Conservation (phyloP, 352 stramenopile species). For the Elongisporangium prolatum region DNA sequence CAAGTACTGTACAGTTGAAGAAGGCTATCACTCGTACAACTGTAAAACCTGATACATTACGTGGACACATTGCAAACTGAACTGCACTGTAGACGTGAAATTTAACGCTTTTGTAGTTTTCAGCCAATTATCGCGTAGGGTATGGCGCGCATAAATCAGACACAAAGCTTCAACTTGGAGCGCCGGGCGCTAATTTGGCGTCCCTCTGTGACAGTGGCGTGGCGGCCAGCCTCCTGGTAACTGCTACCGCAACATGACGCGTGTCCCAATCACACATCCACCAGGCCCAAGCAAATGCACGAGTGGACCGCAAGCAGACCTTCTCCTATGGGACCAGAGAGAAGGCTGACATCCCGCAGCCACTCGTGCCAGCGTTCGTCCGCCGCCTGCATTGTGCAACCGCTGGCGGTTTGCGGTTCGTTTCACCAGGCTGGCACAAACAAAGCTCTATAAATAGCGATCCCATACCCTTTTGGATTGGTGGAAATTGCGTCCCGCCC, state of each 20-base stretch:
- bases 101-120: neutral
- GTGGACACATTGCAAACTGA: too few relatives aligned
- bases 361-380: neutral
- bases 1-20: neutral
- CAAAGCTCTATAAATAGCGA: neutral
- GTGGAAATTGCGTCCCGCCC: neutral
- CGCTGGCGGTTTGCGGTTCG: neutral
- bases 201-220: neutral
- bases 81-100: neutral
- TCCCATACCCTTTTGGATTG: neutral
- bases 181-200: neutral
- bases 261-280: neutral
- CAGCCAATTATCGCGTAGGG: neutral
- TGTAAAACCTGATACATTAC: too few relatives aligned
- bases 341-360: neutral
- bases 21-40: too few relatives aligned
- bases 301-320: neutral
- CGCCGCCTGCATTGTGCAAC: neutral
- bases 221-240: neutral
- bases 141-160: neutral
- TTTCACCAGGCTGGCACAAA: neutral
- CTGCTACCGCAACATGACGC: neutral
- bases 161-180: neutral
- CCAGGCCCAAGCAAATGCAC: neutral
- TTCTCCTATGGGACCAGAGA: neutral